Base-by-base conservation (phyloP, 345 rosid species). In the Gossypium australe region DNA sequence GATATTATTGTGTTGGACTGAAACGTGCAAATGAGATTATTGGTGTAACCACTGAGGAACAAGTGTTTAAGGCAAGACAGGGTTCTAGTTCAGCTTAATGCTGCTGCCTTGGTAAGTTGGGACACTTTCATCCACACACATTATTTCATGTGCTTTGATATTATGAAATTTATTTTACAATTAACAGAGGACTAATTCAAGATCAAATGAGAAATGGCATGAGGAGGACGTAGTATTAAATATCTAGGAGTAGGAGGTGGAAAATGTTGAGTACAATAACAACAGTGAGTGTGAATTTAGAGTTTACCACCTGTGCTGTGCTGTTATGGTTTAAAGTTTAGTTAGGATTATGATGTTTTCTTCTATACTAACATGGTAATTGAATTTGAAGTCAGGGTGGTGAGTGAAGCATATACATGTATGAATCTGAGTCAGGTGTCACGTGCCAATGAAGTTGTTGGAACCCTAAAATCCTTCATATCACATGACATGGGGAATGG, bases 1-100 rank as follows among this genome's bases (percentile, higher is more conserved):
- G 92, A 73, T 92, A 82, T 78, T 87, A 72, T 71, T 89, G 92
- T 71, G 87, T 89, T 56, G 89, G 93, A 71, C 79, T 92, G 82
- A 94, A 90, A 79, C 89, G 91, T 51, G 92, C 93, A 11, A 92
- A 94, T 25, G 97, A 94, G 83, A 89, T 88, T 61, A 94, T 92
- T 29, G 97, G 97, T 51, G 88, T 87, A 24, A 94, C 97, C 38
- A 92, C 97, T 0, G 97, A 94, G 86, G 97, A 92, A 83, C 81
- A 92, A 52, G 92, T 94, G 70, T 93, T 92, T 4, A 90, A 86
- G 88, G 94, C 93, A 60, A 88, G 79, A 77, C 91, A 86, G 78
- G 91, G 86, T 25, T 47, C 72, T 29, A 71, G 44, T 61, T n/a
- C 85, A 48, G 61, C 82, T 82, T 87, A 82, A 87, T 63, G 70